A percentile compares a stretch with the other conserved stretches of the same genome.
These are phyloP conservation scores for Xylogone sp. DNA, from an alignment of 2,329 filamentous ascomycete species.

Conservation along the genomic window DNA sequence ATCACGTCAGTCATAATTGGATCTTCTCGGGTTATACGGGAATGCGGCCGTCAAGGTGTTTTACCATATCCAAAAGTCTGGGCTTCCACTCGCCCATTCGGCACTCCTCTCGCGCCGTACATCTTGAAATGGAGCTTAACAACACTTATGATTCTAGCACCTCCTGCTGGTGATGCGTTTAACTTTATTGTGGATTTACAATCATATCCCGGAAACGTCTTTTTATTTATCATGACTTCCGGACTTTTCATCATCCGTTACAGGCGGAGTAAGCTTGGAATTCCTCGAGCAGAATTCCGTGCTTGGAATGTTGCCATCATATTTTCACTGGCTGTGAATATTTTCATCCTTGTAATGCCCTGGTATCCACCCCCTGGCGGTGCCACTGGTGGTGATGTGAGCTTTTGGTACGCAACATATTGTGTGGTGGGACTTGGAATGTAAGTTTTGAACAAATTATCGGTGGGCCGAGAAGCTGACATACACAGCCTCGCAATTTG, in stretches of 20 bases:
- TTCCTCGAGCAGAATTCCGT: slow-evolving; percentile 47
- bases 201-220: slow-evolving; percentile 55
- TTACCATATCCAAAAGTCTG: slow-evolving; percentile 58
- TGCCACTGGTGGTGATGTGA: slow-evolving; percentile 58
- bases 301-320: slow-evolving; percentile 55
- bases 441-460: slow-evolving; percentile 39
- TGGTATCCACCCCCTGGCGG: slow-evolving; percentile 67
- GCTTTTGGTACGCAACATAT: slow-evolving; percentile 73
- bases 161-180: slow-evolving; percentile 62
- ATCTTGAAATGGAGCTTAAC: slow-evolving; percentile 54
- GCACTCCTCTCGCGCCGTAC: slow-evolving; percentile 58
- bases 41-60: slow-evolving; percentile 57
- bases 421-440: slow-evolving; percentile 60
- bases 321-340: slow-evolving; percentile 56
- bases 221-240: slow-evolving; percentile 51
- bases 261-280: slow-evolving; percentile 46
- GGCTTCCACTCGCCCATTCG: slow-evolving; percentile 60
- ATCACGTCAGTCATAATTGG: slow-evolving; percentile 53
- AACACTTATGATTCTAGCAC: slow-evolving; percentile 54
- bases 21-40: slow-evolving; percentile 52
- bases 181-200: slow-evolving; percentile 58
- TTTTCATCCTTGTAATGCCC: slow-evolving; percentile 64
- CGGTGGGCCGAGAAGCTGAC: background rate
- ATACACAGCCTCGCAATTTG: slow-evolving; percentile 44
- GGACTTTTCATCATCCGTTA: slow-evolving; percentile 56